Evolutionary conservation across 2,329 filamentous ascomycete genomes (phyloP).

Genomic region (Didymella exigua): DNA sequence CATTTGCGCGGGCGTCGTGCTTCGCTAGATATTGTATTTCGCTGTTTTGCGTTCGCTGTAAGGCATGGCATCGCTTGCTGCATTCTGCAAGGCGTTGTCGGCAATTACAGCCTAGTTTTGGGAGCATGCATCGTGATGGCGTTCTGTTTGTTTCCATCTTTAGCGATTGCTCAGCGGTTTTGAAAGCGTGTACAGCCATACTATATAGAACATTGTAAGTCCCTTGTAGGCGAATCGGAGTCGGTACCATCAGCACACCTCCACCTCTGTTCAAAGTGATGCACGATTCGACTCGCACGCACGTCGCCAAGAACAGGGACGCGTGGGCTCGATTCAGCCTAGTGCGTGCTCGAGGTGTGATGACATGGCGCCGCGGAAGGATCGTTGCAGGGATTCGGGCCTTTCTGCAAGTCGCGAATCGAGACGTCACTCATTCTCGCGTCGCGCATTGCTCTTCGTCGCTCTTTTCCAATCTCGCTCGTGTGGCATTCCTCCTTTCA

Average conservation of each 20-base stretch:
- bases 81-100: slow-evolving; percentile 8
- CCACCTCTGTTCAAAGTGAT: too few relatives aligned
- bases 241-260: background rate
- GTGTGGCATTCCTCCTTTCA: background rate
- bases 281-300: too few relatives aligned
- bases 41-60: background rate
- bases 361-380: slow-evolving; percentile 31
- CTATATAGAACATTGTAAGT: slow-evolving; percentile 10
- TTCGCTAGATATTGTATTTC: background rate
- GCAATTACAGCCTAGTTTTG: background rate
- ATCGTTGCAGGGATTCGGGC: slow-evolving; percentile 20
- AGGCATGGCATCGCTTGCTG: slow-evolving; percentile 2
- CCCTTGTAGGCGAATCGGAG: slow-evolving; percentile 11
- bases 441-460: background rate
- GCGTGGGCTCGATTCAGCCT: background rate
- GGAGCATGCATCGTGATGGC: slow-evolving; percentile 8
- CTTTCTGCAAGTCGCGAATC: slow-evolving; percentile 21
- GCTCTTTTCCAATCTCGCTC: background rate
- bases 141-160: background rate
- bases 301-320: background rate
- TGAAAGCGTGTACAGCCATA: background rate
- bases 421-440: slow-evolving; percentile 20
- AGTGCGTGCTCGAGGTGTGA: slow-evolving; percentile 1
- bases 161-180: slow-evolving; percentile 8
- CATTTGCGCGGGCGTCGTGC: background rate